Conservation (phyloP, 2,329 filamentous ascomycete species). For the Ilyonectria robusta region DNA sequence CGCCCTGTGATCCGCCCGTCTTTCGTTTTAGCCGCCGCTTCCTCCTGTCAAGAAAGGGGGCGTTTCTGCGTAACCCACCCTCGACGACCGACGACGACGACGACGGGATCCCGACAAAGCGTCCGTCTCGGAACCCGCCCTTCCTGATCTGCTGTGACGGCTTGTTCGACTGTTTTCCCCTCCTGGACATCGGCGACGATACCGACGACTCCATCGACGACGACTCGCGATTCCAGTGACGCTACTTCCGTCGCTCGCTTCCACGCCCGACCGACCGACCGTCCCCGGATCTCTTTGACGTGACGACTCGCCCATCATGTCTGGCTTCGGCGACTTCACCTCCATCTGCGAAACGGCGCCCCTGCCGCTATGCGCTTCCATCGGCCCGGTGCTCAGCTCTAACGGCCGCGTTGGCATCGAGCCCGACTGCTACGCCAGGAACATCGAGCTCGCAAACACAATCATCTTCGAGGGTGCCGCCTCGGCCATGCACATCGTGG, state of each 20-base stretch:
- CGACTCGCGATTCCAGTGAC: not conserved
- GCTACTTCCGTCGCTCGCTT: not conserved
- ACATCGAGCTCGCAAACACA: conserved; percentile 96
- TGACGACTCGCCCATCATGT: conserved; percentile 61
- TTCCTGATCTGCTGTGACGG: not conserved
- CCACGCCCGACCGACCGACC: not conserved
- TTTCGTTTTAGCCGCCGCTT: conserved; percentile 30
- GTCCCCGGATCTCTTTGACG: not conserved
- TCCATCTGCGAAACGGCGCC: conserved; percentile 87
- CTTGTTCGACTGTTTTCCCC: not conserved
- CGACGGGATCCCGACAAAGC: not conserved
- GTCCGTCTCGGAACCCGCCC: not conserved
- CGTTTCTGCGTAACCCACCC: conserved; percentile 16
- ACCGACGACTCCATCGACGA: conserved; percentile 3
- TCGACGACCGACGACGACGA: conserved; percentile 1
- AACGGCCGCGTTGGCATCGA: conserved; percentile 83
- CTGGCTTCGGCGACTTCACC: conserved; percentile 94
- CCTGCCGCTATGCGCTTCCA: conserved; percentile 87
- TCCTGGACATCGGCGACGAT: not conserved
- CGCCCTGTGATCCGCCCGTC: conserved; percentile 12
- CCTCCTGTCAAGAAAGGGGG: conserved; percentile 25
- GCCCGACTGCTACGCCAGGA: conserved; percentile 91
- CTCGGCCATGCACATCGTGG: conserved; percentile 91
- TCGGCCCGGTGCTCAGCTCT: conserved; percentile 81
- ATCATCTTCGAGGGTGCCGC: conserved; percentile 97